These are phyloP conservation scores for Strigomonas culicis DNA, from an alignment of 208 protist genomes.

Conservation along the genomic window DNA sequence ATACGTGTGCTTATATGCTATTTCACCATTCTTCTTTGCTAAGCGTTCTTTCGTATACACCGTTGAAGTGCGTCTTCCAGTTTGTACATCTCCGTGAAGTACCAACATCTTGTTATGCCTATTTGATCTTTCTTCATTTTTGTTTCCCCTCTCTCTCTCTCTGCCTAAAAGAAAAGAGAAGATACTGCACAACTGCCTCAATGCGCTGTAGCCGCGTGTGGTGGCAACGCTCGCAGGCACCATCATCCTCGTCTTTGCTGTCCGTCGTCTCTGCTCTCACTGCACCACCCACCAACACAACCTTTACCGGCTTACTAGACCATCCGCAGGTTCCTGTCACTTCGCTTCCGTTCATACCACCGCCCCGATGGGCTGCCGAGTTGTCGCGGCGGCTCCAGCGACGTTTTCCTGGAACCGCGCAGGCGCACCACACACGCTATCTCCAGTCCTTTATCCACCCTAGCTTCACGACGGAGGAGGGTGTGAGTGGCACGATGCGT, in stretches of 20 bases:
- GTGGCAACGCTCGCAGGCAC: no score
- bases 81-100: slow-evolving; percentile 1
- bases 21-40: background rate
- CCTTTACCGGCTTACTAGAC: slow-evolving; percentile 24
- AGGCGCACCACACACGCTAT: slow-evolving; percentile 46
- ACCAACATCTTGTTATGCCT: background rate
- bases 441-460: slow-evolving; percentile 84
- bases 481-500: slow-evolving; percentile 53
- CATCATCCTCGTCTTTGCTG: no score
- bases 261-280: no score
- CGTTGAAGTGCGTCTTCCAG: background rate
- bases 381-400: slow-evolving; percentile 56
- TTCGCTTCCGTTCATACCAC: slow-evolving; percentile 71
- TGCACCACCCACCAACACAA: background rate
- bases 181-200: background rate
- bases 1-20: background rate
- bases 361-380: slow-evolving; percentile 80
- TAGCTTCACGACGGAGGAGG: slow-evolving; percentile 65
- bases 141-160: background rate
- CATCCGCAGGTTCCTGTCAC: slow-evolving; percentile 28
- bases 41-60: background rate
- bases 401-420: slow-evolving; percentile 56
- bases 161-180: background rate
- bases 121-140: slow-evolving; percentile 5
- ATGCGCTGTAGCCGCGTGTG: no score